Evolutionary conservation across 2,329 filamentous ascomycete species (phyloP), one percentile per base, ranked within the genome.

Genomic region (Alternaria alternata): DNA sequence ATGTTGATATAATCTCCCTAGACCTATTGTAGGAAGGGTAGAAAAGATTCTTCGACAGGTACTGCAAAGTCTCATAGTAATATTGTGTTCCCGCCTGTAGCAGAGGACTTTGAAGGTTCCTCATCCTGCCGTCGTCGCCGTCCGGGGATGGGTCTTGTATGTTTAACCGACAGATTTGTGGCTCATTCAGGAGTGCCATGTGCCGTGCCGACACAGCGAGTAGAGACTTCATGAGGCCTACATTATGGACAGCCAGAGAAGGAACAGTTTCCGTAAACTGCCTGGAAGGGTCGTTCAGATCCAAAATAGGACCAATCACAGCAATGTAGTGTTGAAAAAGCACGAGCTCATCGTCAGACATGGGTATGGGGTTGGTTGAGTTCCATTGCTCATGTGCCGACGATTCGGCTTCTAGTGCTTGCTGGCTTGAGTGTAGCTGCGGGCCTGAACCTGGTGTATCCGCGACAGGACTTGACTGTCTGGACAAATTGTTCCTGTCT

Each of bases 51-150:
- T 84, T 83, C 51, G 87, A 86, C 0, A 89, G 78, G 61, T 89
- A 89, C 51, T 87, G 85, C 0, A 89, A 77, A 0, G 87, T 88
- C 67, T 89, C 86, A 65, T 87, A 86, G 68, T 89, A 89, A 61
- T 88, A 89, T 84, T 75, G 73, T 16, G 84, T 75, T 2, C 72
- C 72, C 4, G 44, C 81, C 74, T 36, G 81, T 74, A 62, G 76
- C 62, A 66, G 80, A 2, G 74, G 74, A 7, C 72, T 75, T 7
- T 62, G 65, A 1, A 69, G 61, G 2, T 66, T 52, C 26, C 63
- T 61, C 3, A 56, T 32, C 14, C 63, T 67, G 34, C 49, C 59
- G 5, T 20, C 42, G 11, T 64, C 64, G 0, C 63, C 57, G 11
- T 53, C 59, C 11, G 65, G 61, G 3, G 57, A 62, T 8, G 76